Percentiles rank a stretch among this genome's conserved stretches.
Evolutionary conservation across 805 yeast genomes (phyloP).

Genomic region (Torulaspora indica): DNA sequence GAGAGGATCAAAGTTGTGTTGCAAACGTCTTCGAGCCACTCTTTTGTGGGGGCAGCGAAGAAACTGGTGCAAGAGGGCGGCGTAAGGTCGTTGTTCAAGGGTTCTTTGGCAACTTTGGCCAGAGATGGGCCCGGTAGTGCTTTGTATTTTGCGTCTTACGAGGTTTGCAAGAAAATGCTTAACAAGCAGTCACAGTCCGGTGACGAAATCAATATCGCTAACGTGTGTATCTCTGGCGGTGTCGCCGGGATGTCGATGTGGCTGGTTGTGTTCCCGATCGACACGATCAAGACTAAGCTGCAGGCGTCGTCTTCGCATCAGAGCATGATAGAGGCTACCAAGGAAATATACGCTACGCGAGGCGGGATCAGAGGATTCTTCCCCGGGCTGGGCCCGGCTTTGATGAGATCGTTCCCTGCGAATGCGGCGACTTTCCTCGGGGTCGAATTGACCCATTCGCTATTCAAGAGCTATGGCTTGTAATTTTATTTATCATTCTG

Average conservation of each 20-base stretch:
- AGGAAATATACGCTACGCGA: conserved; percentile 53
- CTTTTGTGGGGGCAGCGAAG: conserved; percentile 46
- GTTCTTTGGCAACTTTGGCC: conserved; percentile 86
- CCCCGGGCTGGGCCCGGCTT: conserved; percentile 97
- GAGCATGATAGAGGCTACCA: conserved; percentile 61
- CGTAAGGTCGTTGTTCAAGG: conserved; percentile 76
- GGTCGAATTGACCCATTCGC: conserved; percentile 68
- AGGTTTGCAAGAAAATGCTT: conserved; percentile 61
- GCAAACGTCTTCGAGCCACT: conserved; percentile 57
- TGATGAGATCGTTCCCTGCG: conserved; percentile 93
- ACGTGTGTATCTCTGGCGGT: conserved; percentile 89
- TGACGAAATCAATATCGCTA: conserved; percentile 59
- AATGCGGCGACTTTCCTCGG: conserved; percentile 99
- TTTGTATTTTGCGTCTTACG: conserved; percentile 91
- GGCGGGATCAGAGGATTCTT: conserved; percentile 89
- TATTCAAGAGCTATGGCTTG: conserved; percentile 36
- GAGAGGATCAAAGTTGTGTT: conserved; percentile 92
- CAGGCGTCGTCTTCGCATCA: conserved; percentile 39
- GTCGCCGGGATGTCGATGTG: conserved; percentile 96
- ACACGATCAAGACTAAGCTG: conserved; percentile 67
- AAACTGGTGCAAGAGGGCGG: conserved; percentile 79
- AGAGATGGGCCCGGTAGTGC: conserved; percentile 99
- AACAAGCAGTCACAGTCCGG: conserved; percentile 41
- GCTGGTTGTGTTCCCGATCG: conserved; percentile 92
- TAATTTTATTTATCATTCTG: conserved; percentile 8